A percentile compares a stretch with the other conserved stretches of the same genome.
phyloP scores from a whole-genome alignment of 2,329 filamentous ascomycete species.

The Sarocladium brachiariae region DNA sequence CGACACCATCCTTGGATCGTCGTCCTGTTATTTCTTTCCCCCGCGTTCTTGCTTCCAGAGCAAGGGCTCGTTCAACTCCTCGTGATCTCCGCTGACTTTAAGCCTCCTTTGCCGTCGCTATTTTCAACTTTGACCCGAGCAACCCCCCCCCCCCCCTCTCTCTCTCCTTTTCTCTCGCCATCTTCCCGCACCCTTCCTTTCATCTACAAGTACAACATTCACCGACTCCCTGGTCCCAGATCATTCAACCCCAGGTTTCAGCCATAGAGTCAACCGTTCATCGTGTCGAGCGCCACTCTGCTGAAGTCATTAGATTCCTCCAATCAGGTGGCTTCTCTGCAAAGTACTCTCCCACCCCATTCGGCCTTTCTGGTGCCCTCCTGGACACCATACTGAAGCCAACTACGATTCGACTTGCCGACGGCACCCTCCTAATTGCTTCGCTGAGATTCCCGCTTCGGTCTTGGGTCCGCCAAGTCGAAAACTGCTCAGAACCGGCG shows the following conservation, averaged over 20 bases:
- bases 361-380: slow-evolving; percentile 5
- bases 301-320: slow-evolving; percentile 4
- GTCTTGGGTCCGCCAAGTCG: slow-evolving; percentile 7
- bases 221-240: not conserved
- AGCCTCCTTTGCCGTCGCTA: not conserved
- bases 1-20: slow-evolving; percentile 3
- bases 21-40: slow-evolving; percentile 1
- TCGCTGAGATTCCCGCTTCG: slow-evolving; percentile 7
- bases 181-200: not conserved
- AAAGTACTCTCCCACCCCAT: slow-evolving; percentile 6
- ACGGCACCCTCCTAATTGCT: slow-evolving; percentile 5
- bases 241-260: not conserved
- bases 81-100: not conserved
- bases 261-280: not conserved
- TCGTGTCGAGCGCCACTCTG: not conserved
- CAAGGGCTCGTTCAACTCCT: not conserved
- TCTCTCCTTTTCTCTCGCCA: not conserved
- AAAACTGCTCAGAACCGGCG: slow-evolving; percentile 4
- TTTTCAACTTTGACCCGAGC: not conserved
- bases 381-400: too few species aligned
- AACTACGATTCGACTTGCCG: slow-evolving; percentile 6
- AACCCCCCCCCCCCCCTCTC: too few species aligned
- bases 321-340: slow-evolving; percentile 6
- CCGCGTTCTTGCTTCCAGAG: not conserved
- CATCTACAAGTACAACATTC: not conserved